phyloP scores from a whole-genome alignment of 495 filamentous ascomycete genomes.

The Pyrenopolyporus hunteri region DNA sequence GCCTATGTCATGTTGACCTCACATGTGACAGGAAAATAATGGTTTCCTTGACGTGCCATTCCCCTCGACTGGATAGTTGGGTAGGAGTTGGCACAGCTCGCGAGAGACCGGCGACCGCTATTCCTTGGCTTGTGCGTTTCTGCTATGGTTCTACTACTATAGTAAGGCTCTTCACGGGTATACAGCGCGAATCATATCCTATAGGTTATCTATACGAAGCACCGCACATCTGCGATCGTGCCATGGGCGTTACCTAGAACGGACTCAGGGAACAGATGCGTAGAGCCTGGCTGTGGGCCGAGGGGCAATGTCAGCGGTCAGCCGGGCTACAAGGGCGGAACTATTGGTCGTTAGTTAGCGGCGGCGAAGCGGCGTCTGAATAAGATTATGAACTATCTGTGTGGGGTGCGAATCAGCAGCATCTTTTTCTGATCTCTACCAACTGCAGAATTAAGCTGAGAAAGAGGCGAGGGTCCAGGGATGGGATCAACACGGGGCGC shows the following conservation, averaged over 20 bases:
- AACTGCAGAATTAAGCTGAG: constrained; percentile 21
- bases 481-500: constrained; percentile 19
- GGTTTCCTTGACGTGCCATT: not conserved
- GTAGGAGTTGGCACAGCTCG: constrained; percentile 14
- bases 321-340: constrained; percentile 15
- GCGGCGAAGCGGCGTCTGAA: constrained; percentile 39
- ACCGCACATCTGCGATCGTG: constrained; percentile 1
- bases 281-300: constrained; percentile 16
- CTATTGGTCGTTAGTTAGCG: constrained; percentile 11
- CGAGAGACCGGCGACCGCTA: constrained; percentile 10
- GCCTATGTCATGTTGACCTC: constrained; percentile 21
- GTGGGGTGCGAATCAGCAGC: constrained; percentile 34
- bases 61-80: not conserved
- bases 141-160: too few relatives aligned
- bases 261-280: constrained; percentile 13
- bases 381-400: constrained; percentile 41
- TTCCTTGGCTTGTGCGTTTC: constrained; percentile 26
- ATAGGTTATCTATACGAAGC: constrained; percentile 19
- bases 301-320: constrained; percentile 28
- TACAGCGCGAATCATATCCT: constrained; percentile 3
- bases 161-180: not conserved
- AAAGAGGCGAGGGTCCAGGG: not conserved
- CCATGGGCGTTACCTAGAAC: constrained; percentile 14
- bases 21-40: constrained; percentile 14
- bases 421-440: constrained; percentile 19